Evolutionary conservation across 1,139 yeast species (phyloP).

Genomic region (Yamadazyma atlantica): DNA sequence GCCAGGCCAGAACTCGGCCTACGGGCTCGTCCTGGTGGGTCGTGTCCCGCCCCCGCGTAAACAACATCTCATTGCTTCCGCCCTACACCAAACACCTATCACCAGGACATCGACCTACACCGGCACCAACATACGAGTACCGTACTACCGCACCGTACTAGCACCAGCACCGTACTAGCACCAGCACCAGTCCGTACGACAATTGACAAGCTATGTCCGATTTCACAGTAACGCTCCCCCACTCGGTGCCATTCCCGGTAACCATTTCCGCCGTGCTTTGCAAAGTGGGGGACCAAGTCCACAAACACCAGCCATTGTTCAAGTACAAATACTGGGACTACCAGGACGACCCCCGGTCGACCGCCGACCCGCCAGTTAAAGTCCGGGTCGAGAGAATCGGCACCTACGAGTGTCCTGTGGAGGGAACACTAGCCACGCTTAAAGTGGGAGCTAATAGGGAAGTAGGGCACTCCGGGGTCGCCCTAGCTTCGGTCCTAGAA

Average conservation of each 20-base stretch:
- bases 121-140: too few species aligned
- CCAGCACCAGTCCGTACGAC: too few species aligned
- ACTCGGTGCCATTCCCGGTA: slow-evolving; percentile 67
- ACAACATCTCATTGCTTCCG: too few species aligned
- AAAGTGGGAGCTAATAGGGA: slow-evolving; percentile 58
- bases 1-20: too few species aligned
- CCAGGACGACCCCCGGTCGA: slow-evolving; percentile 57
- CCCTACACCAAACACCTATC: too few species aligned
- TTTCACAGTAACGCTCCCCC: slow-evolving; percentile 42
- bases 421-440: slow-evolving; percentile 61
- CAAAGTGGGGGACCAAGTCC: slow-evolving; percentile 44
- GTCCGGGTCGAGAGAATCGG: slow-evolving; percentile 62
- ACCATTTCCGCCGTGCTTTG: slow-evolving; percentile 55
- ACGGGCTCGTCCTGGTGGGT: too few species aligned
- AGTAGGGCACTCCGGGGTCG: slow-evolving; percentile 49
- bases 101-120: too few species aligned
- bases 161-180: too few species aligned
- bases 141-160: too few species aligned
- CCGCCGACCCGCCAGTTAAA: slow-evolving; percentile 42
- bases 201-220: slow-evolving; percentile 10
- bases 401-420: slow-evolving; percentile 79
- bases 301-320: slow-evolving; percentile 55
- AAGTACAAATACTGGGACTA: slow-evolving; percentile 69
- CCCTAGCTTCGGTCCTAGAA: slow-evolving; percentile 61
- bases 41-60: too few species aligned